Evolutionary conservation across 768 basidiomycete genomes (phyloP).

Genomic region (Lactarius sanguifluus): DNA sequence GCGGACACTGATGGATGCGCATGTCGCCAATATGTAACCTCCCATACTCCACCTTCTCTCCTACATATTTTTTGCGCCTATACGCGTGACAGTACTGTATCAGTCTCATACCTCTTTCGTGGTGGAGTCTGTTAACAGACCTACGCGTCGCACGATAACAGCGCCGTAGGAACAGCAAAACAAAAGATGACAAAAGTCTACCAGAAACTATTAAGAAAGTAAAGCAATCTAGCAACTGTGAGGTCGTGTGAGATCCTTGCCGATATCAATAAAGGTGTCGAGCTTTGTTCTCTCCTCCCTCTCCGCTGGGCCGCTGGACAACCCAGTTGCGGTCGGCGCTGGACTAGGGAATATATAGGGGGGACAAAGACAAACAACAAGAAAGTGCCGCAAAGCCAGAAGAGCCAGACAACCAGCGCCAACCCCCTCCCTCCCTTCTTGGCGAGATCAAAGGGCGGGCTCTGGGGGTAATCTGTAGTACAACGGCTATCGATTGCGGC

Average conservation of each 20-base stretch:
- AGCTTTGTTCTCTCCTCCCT: not conserved
- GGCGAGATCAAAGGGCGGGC: slow-evolving; percentile 34
- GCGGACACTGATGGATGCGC: not conserved
- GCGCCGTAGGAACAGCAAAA: not conserved
- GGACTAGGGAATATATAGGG: too few species aligned
- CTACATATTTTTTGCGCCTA: not conserved
- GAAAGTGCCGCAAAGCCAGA: not conserved
- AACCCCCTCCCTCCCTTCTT: not conserved
- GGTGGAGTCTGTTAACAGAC: not conserved
- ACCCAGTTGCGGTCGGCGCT: not conserved
- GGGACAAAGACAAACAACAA: not conserved
- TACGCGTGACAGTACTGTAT: not conserved
- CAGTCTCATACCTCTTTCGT: not conserved
- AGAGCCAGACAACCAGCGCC: not conserved
- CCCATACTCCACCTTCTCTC: not conserved
- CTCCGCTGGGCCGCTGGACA: not conserved
- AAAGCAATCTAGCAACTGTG: not conserved
- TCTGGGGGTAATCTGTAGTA: slow-evolving; percentile 44
- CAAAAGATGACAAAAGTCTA: not conserved
- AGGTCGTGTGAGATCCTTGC: not conserved
- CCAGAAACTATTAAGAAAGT: too few species aligned
- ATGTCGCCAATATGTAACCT: not conserved
- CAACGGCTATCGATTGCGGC: slow-evolving; percentile 34
- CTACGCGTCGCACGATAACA: not conserved
- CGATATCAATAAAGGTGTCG: too few species aligned